These are phyloP conservation scores for Calocybe gangraenosa DNA, from an alignment of 768 basidiomycete genomes.

Conservation along the genomic window DNA sequence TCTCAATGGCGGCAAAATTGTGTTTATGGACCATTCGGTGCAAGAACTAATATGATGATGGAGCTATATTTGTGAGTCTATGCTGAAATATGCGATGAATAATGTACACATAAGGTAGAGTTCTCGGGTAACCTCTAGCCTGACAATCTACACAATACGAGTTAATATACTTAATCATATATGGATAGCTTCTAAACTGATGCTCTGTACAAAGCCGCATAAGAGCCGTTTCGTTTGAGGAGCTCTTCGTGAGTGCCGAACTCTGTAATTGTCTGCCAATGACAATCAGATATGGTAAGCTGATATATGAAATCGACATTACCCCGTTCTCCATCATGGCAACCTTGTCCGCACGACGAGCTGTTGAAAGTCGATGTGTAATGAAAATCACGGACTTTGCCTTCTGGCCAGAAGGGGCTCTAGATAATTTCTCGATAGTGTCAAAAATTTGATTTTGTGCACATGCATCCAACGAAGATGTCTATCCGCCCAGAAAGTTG, in stretches of 20 bases:
- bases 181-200: slow-evolving; percentile 41
- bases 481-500: slow-evolving; percentile 38
- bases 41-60: slow-evolving; percentile 36
- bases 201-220: slow-evolving; percentile 67
- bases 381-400: slow-evolving; percentile 78
- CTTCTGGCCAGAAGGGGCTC: slow-evolving; percentile 49
- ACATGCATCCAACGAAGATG: slow-evolving; percentile 74
- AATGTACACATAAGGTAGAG: slow-evolving; percentile 12
- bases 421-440: slow-evolving; percentile 64
- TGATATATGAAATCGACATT: slow-evolving; percentile 6
- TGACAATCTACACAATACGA: slow-evolving; percentile 5
- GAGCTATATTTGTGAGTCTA: neutral
- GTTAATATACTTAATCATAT: slow-evolving; percentile 15
- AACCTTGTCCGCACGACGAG: slow-evolving; percentile 80
- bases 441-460: slow-evolving; percentile 80
- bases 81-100: slow-evolving; percentile 1
- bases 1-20: slow-evolving; percentile 58
- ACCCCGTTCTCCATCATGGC: slow-evolving; percentile 83
- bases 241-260: slow-evolving; percentile 74
- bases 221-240: slow-evolving; percentile 53
- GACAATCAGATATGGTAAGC: slow-evolving; percentile 14
- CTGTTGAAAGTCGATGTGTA: slow-evolving; percentile 78
- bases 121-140: slow-evolving; percentile 9
- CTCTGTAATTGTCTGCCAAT: slow-evolving; percentile 60
- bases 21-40: slow-evolving; percentile 61